Conservation (phyloP, 2,329 filamentous ascomycete genomes). For the Stachybotrys echinatus region DNA sequence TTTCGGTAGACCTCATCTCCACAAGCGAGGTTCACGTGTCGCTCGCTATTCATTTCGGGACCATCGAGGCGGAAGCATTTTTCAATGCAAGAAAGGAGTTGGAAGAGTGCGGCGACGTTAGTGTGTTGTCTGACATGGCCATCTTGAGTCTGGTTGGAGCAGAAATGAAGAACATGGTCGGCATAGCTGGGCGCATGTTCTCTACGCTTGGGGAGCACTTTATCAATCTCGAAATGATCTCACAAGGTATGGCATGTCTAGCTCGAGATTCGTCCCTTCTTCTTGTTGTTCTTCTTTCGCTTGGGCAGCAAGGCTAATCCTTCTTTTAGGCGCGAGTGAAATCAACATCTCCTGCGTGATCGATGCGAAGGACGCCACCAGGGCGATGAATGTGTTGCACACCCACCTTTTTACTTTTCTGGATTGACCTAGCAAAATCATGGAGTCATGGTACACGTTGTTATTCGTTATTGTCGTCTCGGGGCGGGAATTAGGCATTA, state of each 20-base stretch:
- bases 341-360: constrained; percentile 99
- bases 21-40: constrained; percentile 96
- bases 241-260: constrained; percentile 63
- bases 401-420: constrained; percentile 96
- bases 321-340: constrained; percentile 74
- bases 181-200: constrained; percentile 92
- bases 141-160: constrained; percentile 92
- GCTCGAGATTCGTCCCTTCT: not conserved
- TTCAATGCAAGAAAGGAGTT: constrained; percentile 67
- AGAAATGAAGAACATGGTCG: constrained; percentile 97
- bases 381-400: constrained; percentile 93
- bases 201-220: constrained; percentile 87
- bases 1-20: constrained; percentile 94
- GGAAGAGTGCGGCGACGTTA: constrained; percentile 79
- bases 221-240: constrained; percentile 99
- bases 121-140: constrained; percentile 86
- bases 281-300: not conserved
- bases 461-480: too few relatives aligned
- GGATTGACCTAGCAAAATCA: constrained; percentile 48
- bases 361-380: constrained; percentile 81
- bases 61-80: constrained; percentile 56
- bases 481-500: too few relatives aligned
- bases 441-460: not conserved
- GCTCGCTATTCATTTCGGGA: constrained; percentile 87
- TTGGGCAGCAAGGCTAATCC: not conserved